Evolutionary conservation across 495 filamentous ascomycete genomes (phyloP).

Genomic region (Cudoniella acicularis): DNA sequence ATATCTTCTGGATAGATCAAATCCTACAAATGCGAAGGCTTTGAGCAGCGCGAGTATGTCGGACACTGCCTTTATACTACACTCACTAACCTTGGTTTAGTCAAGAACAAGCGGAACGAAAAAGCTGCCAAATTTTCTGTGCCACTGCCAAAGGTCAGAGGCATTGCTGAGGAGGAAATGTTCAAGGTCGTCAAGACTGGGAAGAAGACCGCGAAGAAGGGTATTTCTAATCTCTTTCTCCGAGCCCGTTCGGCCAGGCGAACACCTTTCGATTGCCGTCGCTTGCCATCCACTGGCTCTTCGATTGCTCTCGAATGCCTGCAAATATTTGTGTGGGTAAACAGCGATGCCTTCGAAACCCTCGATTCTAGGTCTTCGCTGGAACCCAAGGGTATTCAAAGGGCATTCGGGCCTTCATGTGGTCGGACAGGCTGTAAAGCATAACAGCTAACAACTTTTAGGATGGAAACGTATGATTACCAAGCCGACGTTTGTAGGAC

Average conservation of each 20-base stretch:
- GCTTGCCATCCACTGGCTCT: too few relatives aligned
- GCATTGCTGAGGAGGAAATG: constrained; percentile 96
- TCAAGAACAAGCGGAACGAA: constrained; percentile 83
- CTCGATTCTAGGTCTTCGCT: neutral
- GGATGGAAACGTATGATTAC: neutral
- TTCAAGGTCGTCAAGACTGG: constrained; percentile 98
- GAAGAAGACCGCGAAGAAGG: constrained; percentile 55
- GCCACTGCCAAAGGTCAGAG: constrained; percentile 88
- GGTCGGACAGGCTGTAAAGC: neutral
- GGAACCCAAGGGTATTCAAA: neutral
- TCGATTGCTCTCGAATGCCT: neutral
- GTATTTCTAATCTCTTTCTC: constrained; percentile 88
- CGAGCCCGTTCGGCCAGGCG: constrained; percentile 61
- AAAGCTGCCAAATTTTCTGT: constrained; percentile 94
- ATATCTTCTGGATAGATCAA: constrained; percentile 65
- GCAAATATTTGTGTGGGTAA: neutral
- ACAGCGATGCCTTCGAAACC: neutral
- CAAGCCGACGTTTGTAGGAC: neutral
- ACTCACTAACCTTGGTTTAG: neutral
- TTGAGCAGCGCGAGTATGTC: constrained; percentile 59
- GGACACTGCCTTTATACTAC: neutral
- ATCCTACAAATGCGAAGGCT: constrained; percentile 85
- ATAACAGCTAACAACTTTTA: neutral
- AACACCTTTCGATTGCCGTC: neutral
- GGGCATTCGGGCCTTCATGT: neutral